Evolutionary conservation across 177 flowering plant species (phyloP), one percentile per base, ranked within the genome.

Genomic region (Vitis hybrid): DNA sequence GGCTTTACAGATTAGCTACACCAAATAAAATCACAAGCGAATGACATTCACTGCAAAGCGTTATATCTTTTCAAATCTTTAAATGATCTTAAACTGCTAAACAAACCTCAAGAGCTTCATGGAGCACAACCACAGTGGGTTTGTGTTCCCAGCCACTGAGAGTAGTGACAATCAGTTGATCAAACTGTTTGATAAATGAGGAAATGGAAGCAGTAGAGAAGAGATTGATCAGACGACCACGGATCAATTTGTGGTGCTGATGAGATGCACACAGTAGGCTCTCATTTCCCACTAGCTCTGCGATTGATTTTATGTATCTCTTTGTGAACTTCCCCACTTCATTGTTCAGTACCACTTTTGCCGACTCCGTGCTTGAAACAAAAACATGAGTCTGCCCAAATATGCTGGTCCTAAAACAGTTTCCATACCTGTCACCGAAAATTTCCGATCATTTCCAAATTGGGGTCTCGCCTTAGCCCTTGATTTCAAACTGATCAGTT

Each of bases 231-330:
- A 87, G 83, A 64, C 74, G 81, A 48, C 66, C 51, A 1, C 90
- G 83, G n/a, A 87, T 65, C 10, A 76, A 50, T 48, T 66, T 78
- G 72, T 87, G 90, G 12, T 78, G 80, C 14, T 82, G 76, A 2
- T 53, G 78, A 56, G 85, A 56, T 59, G 86, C 89, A 73, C 88
- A 85, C 14, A 84, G 82, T 16, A 87, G 45, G 80, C 91, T 87
- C 15, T 76, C 71, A 50, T 81, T 65, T 29, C 91, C 91, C 1
- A 87, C 76, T 3, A 83, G 61, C 67, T 78, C 75, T 0, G 80
- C 83, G 8, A 85, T 78, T 0, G 91, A 84, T 57, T 66, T 80
- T 13, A 84, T 74, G 72, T 85, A 87, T 49, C 82, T 69, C 73
- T 87, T 87, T 0, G 76, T 81, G 73, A 87, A 85, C 31, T 51